Conservation (phyloP, 495 filamentous ascomycete species). For the Xylaria venustula region DNA sequence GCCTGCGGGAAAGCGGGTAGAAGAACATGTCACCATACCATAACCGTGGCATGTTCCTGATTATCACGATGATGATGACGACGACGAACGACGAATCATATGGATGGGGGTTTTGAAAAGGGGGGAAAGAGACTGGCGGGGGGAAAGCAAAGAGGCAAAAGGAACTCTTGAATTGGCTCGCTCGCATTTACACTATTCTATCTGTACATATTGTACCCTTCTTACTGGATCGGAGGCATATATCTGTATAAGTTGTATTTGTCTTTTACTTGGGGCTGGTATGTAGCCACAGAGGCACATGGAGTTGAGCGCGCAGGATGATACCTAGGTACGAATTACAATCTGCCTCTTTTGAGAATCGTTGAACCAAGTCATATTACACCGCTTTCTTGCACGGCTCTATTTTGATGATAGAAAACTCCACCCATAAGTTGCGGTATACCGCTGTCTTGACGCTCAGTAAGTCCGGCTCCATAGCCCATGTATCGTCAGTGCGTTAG, state of each 20-base stretch:
- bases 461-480: background rate
- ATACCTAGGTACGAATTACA: background rate
- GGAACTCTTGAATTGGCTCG: too few relatives aligned
- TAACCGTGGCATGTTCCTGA: background rate
- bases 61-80: conserved; percentile 10
- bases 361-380: too few relatives aligned
- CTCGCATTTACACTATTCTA: background rate
- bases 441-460: background rate
- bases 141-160: too few relatives aligned
- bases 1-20: background rate
- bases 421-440: background rate
- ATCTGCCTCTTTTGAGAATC: background rate
- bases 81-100: conserved; percentile 6
- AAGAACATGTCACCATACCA: background rate
- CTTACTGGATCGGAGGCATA: background rate
- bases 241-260: conserved; percentile 3
- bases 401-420: background rate
- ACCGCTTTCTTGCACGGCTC: background rate
- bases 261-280: background rate
- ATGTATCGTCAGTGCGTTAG: background rate
- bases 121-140: background rate
- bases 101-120: background rate
- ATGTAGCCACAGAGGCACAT: background rate
- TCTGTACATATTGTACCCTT: conserved; percentile 7
- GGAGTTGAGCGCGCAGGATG: conserved; percentile 4